Evolutionary conservation across 164 flowering plant species (phyloP).

Genomic region (Liriodendron chinense): DNA sequence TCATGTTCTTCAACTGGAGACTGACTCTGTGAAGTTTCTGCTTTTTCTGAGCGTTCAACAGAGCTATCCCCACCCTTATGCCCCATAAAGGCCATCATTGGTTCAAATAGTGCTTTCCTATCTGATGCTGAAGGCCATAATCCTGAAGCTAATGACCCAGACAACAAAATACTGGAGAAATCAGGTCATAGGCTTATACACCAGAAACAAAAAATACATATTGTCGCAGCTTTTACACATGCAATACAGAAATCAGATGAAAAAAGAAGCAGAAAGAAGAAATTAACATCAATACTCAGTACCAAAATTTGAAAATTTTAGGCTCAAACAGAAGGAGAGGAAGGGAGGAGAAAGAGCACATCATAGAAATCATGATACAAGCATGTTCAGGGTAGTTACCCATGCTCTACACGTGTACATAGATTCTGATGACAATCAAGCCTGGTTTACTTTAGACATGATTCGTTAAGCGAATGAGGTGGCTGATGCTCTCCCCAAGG

Average conservation of each 20-base stretch:
- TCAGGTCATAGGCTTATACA: not conserved
- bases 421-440: too few species aligned
- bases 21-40: constrained; percentile 24
- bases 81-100: constrained; percentile 86
- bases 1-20: constrained; percentile 25
- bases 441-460: too few species aligned
- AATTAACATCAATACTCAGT: too few species aligned
- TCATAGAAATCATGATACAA: too few species aligned
- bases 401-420: too few species aligned
- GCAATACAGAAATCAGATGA: not conserved
- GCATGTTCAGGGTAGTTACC: too few species aligned
- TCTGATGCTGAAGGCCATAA: constrained; percentile 63
- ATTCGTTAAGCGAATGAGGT: too few species aligned
- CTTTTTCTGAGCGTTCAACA: constrained; percentile 33
- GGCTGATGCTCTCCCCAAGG: too few species aligned
- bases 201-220: not conserved
- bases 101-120: constrained; percentile 66
- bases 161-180: not conserved
- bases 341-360: too few species aligned
- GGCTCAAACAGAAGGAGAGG: too few species aligned
- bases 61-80: constrained; percentile 49
- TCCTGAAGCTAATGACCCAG: constrained; percentile 49
- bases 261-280: not conserved
- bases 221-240: not conserved
- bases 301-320: too few species aligned